phyloP scores from a whole-genome alignment of 192 early-diverging fungal species.

The Spizellomyces punctatus region DNA sequence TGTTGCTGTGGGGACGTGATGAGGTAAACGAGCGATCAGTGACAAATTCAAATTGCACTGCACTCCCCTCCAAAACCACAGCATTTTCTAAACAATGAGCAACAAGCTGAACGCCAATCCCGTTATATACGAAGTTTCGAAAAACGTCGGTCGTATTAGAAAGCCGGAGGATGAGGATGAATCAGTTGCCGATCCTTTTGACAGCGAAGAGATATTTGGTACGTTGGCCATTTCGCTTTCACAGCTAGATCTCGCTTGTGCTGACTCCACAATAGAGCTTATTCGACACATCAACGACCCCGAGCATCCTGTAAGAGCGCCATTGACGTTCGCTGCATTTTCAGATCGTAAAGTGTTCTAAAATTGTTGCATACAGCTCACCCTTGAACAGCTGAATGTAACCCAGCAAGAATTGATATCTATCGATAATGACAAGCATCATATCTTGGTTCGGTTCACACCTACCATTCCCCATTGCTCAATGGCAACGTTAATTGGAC shows the following conservation, averaged over 20 bases:
- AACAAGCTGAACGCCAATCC: slow-evolving; percentile 74
- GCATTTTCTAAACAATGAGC: slow-evolving; percentile 4
- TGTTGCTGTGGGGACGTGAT: no score
- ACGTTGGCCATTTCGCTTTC: background rate
- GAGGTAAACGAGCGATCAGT: no score
- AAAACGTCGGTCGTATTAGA: slow-evolving; percentile 41
- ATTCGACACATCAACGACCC: slow-evolving; percentile 97
- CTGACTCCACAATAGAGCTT: slow-evolving; percentile 53
- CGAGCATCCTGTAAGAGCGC: slow-evolving; percentile 77
- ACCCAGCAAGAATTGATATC: slow-evolving; percentile 82
- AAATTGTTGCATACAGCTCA: slow-evolving; percentile 54
- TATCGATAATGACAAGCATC: slow-evolving; percentile 72
- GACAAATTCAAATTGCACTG: no score
- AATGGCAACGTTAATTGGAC: slow-evolving; percentile 97
- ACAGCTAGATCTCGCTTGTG: no score
- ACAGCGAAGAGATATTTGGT: slow-evolving; percentile 88
- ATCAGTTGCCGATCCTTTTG: slow-evolving; percentile 70
- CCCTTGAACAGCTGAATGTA: slow-evolving; percentile 96
- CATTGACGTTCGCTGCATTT: background rate
- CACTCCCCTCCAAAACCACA: background rate
- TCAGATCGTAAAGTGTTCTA: background rate
- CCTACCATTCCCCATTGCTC: slow-evolving; percentile 99
- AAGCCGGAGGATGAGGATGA: slow-evolving; percentile 74
- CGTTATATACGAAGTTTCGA: slow-evolving; percentile 68
- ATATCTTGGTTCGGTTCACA: slow-evolving; percentile 83